Base-by-base conservation (phyloP, 2,329 filamentous ascomycete species). In the Colletotrichum karsti region DNA sequence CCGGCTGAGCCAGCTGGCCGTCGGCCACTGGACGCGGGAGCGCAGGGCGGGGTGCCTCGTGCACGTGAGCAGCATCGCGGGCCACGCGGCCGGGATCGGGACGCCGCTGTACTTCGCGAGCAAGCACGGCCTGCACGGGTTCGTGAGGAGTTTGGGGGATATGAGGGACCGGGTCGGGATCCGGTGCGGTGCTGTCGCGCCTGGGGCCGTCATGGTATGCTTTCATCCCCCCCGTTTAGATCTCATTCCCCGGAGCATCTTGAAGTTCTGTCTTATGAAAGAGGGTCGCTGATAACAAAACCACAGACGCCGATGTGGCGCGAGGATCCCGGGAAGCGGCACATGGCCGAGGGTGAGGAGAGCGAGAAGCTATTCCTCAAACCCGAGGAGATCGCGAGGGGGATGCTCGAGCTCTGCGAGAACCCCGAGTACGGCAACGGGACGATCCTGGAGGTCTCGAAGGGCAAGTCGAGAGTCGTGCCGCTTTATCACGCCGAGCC, bases 71-170 rank as follows among this genome's bases (percentile, higher is more conserved):
- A 80, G 78, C 63, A 74, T 81, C 35, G 77, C 77, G 1, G 78
- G 78, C 1, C 74, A 79, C 58, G 69, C 71, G 1, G 68, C 71
- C 2, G 71, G 65, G 9, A 72, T 78, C 37, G 72, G 72, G 20
- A 76, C 78, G 10, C 80, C 80, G 8, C 67, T 81, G 20, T 82
- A 82, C 66, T 73, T 74, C 48, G 75, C 79, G 7, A 78, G 75
- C 62, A 82, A 82, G 73, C 74, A 77, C 53, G 80, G 77, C 0
- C 69, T 82, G 7, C 74, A 78, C 10, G 78, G 76, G 2, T 81
- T 82, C 54, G 78, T 79, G 39, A 68, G 73, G 24, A 73, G 72
- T 4, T 66, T 82, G 3, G 75, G 71, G 1, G 71, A 58, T 2
- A 63, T 82, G 33, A 74, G 74, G 22, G 74, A 77, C 50, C 60